Conservation (phyloP, 2,329 filamentous ascomycete genomes). For the Talaromyces sp. region DNA sequence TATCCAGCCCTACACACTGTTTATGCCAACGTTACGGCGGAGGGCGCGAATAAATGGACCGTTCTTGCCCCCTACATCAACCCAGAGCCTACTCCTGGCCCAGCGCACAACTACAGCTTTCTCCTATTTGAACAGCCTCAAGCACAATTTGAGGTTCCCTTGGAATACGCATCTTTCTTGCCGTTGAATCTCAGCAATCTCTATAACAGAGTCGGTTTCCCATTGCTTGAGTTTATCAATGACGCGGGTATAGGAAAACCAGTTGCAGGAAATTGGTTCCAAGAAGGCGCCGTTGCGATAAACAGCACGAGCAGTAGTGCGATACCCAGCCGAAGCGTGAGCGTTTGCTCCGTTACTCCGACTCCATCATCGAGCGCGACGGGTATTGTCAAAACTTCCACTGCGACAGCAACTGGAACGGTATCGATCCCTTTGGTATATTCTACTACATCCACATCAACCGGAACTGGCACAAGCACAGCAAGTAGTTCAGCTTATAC, state of each 20-base stretch:
- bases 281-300: background rate
- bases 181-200: background rate
- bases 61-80: conserved; percentile 6
- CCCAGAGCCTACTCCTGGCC: background rate
- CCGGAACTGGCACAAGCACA: background rate
- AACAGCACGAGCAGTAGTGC: background rate
- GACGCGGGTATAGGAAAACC: conserved; percentile 1
- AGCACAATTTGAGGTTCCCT: conserved; percentile 2
- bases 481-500: background rate
- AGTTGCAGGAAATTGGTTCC: conserved; percentile 15
- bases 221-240: conserved; percentile 8
- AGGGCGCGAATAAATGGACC: background rate
- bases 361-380: background rate
- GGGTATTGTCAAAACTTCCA: background rate
- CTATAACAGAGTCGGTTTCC: background rate
- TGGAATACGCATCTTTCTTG: conserved; percentile 5
- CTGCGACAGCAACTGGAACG: background rate
- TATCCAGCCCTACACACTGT: conserved; percentile 2
- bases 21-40: conserved; percentile 8
- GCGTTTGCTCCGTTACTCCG: conserved; percentile 1
- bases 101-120: conserved; percentile 11
- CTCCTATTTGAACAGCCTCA: conserved; percentile 9
- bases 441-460: background rate
- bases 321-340: background rate
- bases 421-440: background rate